phyloP scores from a whole-genome alignment of 1,284 basidiomycete genomes.

The Agaricales sp. region DNA sequence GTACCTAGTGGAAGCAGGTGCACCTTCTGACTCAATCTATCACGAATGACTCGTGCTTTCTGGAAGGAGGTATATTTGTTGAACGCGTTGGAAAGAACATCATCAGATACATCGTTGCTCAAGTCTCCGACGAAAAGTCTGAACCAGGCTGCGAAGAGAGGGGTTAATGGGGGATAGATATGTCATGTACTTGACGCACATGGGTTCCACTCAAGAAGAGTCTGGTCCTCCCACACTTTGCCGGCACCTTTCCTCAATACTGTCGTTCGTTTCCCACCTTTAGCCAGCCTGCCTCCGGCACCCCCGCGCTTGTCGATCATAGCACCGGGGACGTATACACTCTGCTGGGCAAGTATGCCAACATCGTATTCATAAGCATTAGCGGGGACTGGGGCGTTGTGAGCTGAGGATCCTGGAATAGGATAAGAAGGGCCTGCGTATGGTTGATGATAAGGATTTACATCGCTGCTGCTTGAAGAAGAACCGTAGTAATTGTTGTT shows the following conservation, averaged over 20 bases:
- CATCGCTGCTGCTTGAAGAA: constrained; percentile 37
- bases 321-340: constrained; percentile 80
- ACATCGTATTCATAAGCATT: constrained; percentile 87
- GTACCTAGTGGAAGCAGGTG: no score
- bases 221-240: constrained; percentile 97
- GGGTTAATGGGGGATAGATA: constrained; percentile 5
- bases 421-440: constrained; percentile 69
- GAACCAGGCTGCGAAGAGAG: constrained; percentile 72
- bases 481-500: constrained; percentile 39
- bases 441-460: constrained; percentile 70
- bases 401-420: constrained; percentile 53
- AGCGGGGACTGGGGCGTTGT: constrained; percentile 72
- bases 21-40: constrained; percentile 84
- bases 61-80: constrained; percentile 86
- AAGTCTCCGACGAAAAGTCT: constrained; percentile 96
- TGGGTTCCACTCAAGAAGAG: constrained; percentile 95
- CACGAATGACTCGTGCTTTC: constrained; percentile 92
- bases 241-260: constrained; percentile 93
- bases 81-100: constrained; percentile 88
- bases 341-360: constrained; percentile 78
- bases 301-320: constrained; percentile 81
- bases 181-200: no score
- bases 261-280: constrained; percentile 88
- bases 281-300: constrained; percentile 73
- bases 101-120: constrained; percentile 96